Evolutionary conservation across 805 yeast species (phyloP).

Genomic region (Cyberlindnera amylophila): DNA sequence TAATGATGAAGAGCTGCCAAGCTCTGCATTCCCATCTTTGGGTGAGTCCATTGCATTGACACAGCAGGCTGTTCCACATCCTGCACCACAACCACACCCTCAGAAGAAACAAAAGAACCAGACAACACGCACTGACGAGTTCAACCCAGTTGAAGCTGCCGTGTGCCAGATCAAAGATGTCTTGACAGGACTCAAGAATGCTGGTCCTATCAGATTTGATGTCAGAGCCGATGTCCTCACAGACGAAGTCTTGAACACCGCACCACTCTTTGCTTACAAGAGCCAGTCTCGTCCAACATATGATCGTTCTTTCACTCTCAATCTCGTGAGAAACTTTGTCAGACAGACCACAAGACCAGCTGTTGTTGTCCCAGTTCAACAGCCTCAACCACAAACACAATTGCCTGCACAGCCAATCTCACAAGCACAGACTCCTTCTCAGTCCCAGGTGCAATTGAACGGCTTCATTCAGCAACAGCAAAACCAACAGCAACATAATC

Average conservation of each 20-base stretch:
- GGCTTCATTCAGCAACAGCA: conserved; percentile 17
- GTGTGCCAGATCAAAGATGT: conserved; percentile 46
- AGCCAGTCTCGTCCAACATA: not conserved
- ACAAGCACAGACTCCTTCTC: conserved; percentile 15
- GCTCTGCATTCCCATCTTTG: conserved; percentile 57
- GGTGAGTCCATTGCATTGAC: conserved; percentile 39
- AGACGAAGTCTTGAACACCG: conserved; percentile 3
- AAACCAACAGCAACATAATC: conserved; percentile 18
- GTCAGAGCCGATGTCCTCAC: not conserved
- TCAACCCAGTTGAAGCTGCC: conserved; percentile 42
- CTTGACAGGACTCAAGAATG: conserved; percentile 18
- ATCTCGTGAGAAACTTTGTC: conserved; percentile 35
- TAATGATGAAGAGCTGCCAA: conserved; percentile 31
- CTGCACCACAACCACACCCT: conserved; percentile 23
- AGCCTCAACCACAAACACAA: not conserved
- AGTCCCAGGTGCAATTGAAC: conserved; percentile 20
- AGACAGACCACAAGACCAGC: conserved; percentile 27
- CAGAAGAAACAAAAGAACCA: conserved; percentile 25
- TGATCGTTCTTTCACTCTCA: conserved; percentile 30
- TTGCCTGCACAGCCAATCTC: not conserved
- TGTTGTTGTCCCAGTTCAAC: conserved; percentile 4
- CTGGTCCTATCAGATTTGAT: conserved; percentile 21
- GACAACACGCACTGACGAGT: conserved; percentile 23
- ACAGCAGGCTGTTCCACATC: conserved; percentile 27
- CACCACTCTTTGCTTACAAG: conserved; percentile 11